Conservation (phyloP, 495 filamentous ascomycete species). For the Lasiosphaeris hirsuta region DNA sequence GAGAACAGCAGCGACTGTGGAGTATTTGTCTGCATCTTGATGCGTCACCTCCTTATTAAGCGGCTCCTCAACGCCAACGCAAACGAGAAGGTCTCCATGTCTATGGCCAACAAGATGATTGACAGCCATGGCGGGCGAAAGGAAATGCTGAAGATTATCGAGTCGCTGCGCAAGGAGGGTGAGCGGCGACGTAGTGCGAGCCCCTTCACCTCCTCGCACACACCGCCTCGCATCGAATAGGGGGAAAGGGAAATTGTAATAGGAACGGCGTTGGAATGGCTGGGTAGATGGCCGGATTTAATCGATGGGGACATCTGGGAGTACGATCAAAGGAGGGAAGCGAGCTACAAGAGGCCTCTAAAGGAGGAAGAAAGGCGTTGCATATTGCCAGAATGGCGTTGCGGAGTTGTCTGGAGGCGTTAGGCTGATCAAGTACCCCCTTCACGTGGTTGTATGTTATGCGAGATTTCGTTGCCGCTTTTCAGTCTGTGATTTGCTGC, state of each 20-base stretch:
- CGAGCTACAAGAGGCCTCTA: no score
- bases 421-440: no score
- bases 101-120: conserved; percentile 72
- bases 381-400: no score
- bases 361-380: no score
- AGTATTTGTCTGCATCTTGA: conserved; percentile 91
- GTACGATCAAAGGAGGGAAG: no score
- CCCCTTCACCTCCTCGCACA: conserved; percentile 28
- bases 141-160: conserved; percentile 85
- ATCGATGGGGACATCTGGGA: no score
- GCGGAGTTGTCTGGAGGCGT: no score
- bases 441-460: no score
- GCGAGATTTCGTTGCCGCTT: no score
- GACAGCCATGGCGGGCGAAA: conserved; percentile 74
- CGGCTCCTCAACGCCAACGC: conserved; percentile 72
- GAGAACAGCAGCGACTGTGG: conserved; percentile 92
- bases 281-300: background rate
- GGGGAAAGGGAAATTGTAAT: background rate
- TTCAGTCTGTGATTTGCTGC: no score
- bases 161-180: conserved; percentile 76
- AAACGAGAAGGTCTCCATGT: conserved; percentile 87
- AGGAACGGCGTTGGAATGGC: background rate
- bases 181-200: conserved; percentile 57
- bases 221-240: conserved; percentile 38
- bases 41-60: conserved; percentile 83